phyloP scores from a whole-genome alignment of 106 monocot genomes.

The Dioscorea alata region DNA sequence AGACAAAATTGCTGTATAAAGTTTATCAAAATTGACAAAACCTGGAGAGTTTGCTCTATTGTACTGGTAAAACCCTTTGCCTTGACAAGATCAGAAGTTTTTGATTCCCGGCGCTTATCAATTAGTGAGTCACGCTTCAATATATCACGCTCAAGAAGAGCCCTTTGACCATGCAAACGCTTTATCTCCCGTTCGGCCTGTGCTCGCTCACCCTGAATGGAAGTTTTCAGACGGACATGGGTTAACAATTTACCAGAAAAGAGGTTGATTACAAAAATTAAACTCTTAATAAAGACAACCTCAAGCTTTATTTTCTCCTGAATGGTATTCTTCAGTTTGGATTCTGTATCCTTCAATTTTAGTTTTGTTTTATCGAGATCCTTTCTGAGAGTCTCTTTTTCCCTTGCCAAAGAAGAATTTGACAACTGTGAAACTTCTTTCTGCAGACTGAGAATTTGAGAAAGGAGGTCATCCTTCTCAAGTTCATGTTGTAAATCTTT shows the following conservation, averaged over 20 bases:
- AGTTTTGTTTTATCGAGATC: conserved; percentile 73
- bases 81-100: conserved; percentile 40
- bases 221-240: conserved; percentile 3
- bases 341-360: conserved; percentile 85
- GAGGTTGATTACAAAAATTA: conserved; percentile 1
- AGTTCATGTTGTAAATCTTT: conserved; percentile 41
- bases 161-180: conserved; percentile 52
- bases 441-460: conserved; percentile 46
- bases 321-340: conserved; percentile 73
- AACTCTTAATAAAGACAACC: conserved; percentile 25
- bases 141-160: conserved; percentile 71
- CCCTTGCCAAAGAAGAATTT: conserved; percentile 53
- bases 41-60: conserved; percentile 41
- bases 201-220: conserved; percentile 69
- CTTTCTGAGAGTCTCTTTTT: conserved; percentile 78
- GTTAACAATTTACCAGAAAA: conserved; percentile 2
- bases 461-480: conserved; percentile 69
- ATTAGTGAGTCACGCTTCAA: conserved; percentile 46
- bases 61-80: conserved; percentile 19
- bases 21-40: conserved; percentile 1
- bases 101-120: conserved; percentile 54
- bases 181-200: conserved; percentile 71
- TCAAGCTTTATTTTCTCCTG: conserved; percentile 91
- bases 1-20: not conserved
- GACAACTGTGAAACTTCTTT: conserved; percentile 62